These are phyloP conservation scores for Picea engelmannii DNA, from an alignment of 83 land plant genomes.

Conservation along the genomic window DNA sequence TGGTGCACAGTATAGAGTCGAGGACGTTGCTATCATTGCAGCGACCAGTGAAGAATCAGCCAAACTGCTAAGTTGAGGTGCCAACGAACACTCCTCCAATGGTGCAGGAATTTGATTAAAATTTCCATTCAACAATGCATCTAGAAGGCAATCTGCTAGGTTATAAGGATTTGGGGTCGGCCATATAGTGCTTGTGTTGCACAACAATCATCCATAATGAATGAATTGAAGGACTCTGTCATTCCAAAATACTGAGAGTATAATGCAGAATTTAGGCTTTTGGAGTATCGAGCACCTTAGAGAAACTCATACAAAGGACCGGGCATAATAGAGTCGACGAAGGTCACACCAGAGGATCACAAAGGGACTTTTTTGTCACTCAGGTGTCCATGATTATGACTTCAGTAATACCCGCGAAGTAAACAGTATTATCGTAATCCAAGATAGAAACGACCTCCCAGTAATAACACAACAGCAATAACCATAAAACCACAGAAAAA, in stretches of 20 bases:
- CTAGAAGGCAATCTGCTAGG: background rate
- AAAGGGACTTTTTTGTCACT: background rate
- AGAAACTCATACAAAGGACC: background rate
- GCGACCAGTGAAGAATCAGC: slow-evolving; percentile 2
- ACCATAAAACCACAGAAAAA: no score
- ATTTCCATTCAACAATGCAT: slow-evolving; percentile 6
- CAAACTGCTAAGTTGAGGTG: background rate
- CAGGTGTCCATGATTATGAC: background rate
- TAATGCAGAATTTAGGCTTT: background rate
- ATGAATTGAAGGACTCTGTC: background rate
- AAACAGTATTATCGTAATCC: background rate
- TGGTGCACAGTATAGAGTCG: background rate
- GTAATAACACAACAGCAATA: no score
- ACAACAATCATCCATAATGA: background rate
- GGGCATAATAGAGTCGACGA: background rate
- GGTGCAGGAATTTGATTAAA: background rate
- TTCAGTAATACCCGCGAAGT: background rate
- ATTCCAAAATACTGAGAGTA: background rate
- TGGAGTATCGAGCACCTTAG: background rate
- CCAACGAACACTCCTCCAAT: slow-evolving; percentile 6
- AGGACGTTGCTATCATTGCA: background rate
- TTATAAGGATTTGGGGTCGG: background rate
- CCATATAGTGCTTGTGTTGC: background rate
- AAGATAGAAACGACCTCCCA: no score
- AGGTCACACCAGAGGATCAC: background rate